Conservation (phyloP, 768 basidiomycete species). For the Suillus sp. region DNA sequence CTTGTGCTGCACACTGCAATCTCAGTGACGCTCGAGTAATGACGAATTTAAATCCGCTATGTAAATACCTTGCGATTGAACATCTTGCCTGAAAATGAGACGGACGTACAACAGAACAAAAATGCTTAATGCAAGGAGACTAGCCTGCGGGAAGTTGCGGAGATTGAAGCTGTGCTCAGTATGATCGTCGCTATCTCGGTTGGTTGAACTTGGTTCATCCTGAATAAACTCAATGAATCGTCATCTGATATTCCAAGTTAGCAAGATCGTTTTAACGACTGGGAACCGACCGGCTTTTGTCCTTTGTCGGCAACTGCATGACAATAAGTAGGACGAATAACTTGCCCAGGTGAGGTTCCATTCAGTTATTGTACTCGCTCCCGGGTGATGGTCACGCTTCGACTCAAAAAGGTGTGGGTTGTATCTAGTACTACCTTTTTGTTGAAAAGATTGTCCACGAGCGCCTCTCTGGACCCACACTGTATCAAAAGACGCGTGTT, state of each 20-base stretch:
- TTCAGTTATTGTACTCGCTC: neutral
- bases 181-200: no score
- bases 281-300: neutral
- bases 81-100: neutral
- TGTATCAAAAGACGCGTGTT: neutral
- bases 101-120: neutral
- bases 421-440: neutral
- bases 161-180: neutral
- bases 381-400: no score
- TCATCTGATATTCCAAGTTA: neutral
- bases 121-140: neutral
- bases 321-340: neutral
- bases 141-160: neutral
- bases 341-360: neutral
- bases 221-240: neutral
- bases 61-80: neutral
- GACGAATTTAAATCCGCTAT: neutral
- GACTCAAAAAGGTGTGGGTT: neutral
- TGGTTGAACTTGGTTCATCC: neutral
- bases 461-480: slow-evolving; percentile 9
- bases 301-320: neutral
- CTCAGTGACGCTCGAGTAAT: neutral
- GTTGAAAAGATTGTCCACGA: neutral
- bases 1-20: neutral
- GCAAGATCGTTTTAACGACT: slow-evolving; percentile 1